Evolutionary conservation across 176 grass and related monocot genomes (phyloP), one percentile per base, ranked within the genome.

Genomic region (Phoenix dactylifera): DNA sequence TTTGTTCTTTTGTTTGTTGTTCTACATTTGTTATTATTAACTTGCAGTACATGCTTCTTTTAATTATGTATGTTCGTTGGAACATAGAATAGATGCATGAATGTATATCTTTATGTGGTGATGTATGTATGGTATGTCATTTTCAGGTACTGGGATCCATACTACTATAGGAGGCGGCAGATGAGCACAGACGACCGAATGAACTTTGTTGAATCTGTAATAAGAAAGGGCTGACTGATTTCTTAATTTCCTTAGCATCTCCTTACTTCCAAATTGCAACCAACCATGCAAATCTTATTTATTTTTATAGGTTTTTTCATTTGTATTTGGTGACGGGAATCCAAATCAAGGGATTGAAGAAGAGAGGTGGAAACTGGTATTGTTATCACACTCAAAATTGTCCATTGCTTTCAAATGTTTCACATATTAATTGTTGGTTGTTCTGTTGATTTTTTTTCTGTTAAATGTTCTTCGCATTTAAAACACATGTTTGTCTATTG

Each of bases 201-300:
- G 81, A 92, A 91, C 75, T 97, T 97, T 74, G 90, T 97, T 88
- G 93, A 97, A 97, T 97, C 93, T 91, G 93, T 97, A 97, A 96
- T 88, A 57, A 79, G 67, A 90, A 83, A 85, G 76, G 81, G 84
- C 85, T 97, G 81, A 80, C 62, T 88, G 85, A 71, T 80, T 83
- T 78, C 18, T 88, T 88, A 32, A 70, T 85, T 79, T 71, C 30
- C 51, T 59, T 49, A 55, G 15, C 53, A 58, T 57, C 59, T 54
- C 51, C 18, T 23, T 72, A 64, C 49, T 50, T 62, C 9, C 77
- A 16, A 30, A 54, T 78, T 7, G 48, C 23, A 16, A 69, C 35
- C 2, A 12, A 44, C 35, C 10, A 3, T 44, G 9, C 9, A 44
- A 44, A 44, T 44, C 35, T 44, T 44, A 44, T 44, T 44, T 44